Evolutionary conservation across 192 early-diverging fungal genomes (phyloP), one percentile per base, ranked within the genome.

Genomic region (Backusella luteola): DNA sequence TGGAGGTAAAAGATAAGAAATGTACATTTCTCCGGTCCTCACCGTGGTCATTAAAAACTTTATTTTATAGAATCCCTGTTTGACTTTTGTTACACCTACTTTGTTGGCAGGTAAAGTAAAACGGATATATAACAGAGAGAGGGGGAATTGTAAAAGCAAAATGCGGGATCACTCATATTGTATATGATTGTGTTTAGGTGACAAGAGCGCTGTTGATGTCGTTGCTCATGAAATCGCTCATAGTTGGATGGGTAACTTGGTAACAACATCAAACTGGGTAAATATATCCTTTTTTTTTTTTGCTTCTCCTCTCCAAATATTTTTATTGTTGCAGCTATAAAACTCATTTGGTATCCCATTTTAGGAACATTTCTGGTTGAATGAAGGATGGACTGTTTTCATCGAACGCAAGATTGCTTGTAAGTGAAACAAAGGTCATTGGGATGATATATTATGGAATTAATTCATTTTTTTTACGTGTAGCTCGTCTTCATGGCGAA

Each of bases 81-180:
- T 97, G 71, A 98, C 98, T 4, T 99, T 98, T 92, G 96, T 97
- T 32, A 99, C 98, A 17, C 98, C 98, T 23, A 95, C 96, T n/a
- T 87, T 99, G 41, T 85, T 99, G 74, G 97, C 97, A 44, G 96
- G 77, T 74, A 79, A 73, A 52, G 5, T 67, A 15, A 52, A 36
- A 32, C 0, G 15, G 44, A 34, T 35, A 29, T 15, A 66, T 12
- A 66, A 39, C 8, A 39, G 9, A 39, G 38, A 39, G 38, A 66
- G 12, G n/a, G 1, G 7, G 29, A 1, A 17, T 36, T 67, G 34
- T 32, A 15, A 67, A 34, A 17, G 34, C 6, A 4, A 34, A 59
- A 26, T 3, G 42, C 0, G 11, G 8, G 2, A 26, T 2, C 19
- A 59, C 12, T 59, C 11, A 59, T 59, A 12, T 26, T 26, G 23